Evolutionary conservation across 2,329 filamentous ascomycete genomes (phyloP), one percentile per base, ranked within the genome.

Genomic region (Neonectria hederae): DNA sequence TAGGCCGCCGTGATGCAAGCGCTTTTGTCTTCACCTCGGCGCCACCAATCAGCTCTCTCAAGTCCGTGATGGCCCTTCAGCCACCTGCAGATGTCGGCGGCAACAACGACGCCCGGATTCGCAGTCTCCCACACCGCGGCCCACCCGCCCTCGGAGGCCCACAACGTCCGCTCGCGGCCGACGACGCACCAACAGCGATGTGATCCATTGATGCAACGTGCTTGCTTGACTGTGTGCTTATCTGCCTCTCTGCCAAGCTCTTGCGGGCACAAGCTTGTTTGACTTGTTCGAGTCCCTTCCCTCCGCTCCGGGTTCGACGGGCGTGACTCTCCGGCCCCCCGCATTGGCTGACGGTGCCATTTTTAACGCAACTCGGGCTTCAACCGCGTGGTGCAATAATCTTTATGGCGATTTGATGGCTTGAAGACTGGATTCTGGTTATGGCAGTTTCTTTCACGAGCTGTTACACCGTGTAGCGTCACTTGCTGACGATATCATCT

Each of bases 81-180:
- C 76, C 77, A 76, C 72, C 71, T 80, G 78, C 80, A 82, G 75
- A 68, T 69, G 65, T 75, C 76, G 82, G 83, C 83, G 83, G 83
- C 77, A 84, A 84, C 73, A 74, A 70, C 69, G 60, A 70, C 66
- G 30, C 62, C 67, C 53, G 71, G 74, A 77, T 78, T 78, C 75
- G 76, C 70, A 52, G 65, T 52, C 54, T 60, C 48, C 53, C 57
- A 24, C 32, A 38, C 38, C 40, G 40, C 21, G 57, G 52, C 59
- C 64, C 61, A 65, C 59, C 58, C 45, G 59, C 30, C 10, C 28
- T 51, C 48, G 9, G 8, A 19, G 38, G n/a, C n/a, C 38, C 38
- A 42, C 38, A 35, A n/a, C 28, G 45, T 17, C 59, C 38, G 45
- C 45, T 52, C 45, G 52, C n/a, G 53, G 59, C 46, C 74, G 75